Conservation (phyloP, 495 filamentous ascomycete genomes). For the Massariosphaeria phaeospora region DNA sequence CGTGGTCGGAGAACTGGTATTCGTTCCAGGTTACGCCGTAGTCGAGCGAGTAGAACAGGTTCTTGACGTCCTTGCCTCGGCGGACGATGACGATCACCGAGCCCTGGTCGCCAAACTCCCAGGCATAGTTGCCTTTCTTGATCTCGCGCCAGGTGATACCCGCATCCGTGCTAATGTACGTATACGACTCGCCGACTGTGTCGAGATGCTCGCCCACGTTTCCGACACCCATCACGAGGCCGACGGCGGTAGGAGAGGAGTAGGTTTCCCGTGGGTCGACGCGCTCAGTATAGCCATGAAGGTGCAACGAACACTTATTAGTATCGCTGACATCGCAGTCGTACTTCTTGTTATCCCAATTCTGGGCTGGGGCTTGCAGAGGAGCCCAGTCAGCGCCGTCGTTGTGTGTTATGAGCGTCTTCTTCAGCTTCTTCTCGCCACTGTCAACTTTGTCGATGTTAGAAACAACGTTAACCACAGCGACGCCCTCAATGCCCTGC, state of each 20-base stretch:
- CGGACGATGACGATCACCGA: constrained; percentile 81
- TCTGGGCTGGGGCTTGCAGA: constrained; percentile 60
- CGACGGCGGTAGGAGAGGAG: constrained; percentile 81
- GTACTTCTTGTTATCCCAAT: constrained; percentile 65
- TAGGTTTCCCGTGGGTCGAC: constrained; percentile 71
- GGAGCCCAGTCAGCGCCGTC: constrained; percentile 83
- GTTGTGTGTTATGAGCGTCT: constrained; percentile 90
- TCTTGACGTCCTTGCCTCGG: constrained; percentile 57
- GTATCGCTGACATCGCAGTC: constrained; percentile 55
- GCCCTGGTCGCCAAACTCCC: constrained; percentile 92
- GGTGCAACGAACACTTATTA: constrained; percentile 74
- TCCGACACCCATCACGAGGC: constrained; percentile 84
- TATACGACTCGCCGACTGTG: constrained; percentile 60
- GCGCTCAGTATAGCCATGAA: constrained; percentile 93
- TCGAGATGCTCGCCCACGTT: constrained; percentile 75
- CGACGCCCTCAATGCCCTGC: constrained; percentile 82
- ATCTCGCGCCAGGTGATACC: constrained; percentile 82
- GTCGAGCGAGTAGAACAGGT: constrained; percentile 71
- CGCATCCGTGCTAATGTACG: constrained; percentile 81
- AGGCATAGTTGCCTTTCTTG: constrained; percentile 80
- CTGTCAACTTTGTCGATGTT: constrained; percentile 61
- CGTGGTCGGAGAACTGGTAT: constrained; percentile 65
- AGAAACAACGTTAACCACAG: constrained; percentile 75
- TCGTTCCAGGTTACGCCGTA: constrained; percentile 70
- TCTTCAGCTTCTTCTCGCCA: constrained; percentile 69